These are phyloP conservation scores for Pichia heedii DNA, from an alignment of 805 yeast genomes.

Conservation along the genomic window DNA sequence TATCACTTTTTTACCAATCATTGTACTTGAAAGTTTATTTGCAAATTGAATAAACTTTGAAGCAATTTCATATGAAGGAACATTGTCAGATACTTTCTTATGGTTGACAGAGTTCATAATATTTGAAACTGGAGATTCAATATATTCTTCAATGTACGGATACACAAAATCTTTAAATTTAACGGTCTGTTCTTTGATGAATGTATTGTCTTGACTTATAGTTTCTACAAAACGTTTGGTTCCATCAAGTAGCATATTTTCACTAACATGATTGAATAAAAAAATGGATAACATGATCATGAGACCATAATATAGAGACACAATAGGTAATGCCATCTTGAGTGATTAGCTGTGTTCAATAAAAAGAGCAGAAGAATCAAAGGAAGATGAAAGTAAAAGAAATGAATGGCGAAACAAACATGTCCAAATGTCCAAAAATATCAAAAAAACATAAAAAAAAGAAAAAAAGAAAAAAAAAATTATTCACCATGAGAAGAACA, in stretches of 20 bases:
- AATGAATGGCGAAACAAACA: not conserved
- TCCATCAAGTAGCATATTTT: slow-evolving; percentile 2
- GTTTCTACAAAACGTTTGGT: not conserved
- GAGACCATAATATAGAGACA: slow-evolving; percentile 4
- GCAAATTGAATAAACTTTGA: not conserved
- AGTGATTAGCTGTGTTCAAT: too few species aligned
- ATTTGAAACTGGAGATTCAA: not conserved
- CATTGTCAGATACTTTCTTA: not conserved
- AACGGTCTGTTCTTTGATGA: not conserved
- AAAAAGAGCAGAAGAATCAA: not conserved
- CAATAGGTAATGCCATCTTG: slow-evolving; percentile 4
- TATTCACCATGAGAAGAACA: not conserved
- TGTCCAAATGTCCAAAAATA: too few species aligned
- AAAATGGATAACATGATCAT: slow-evolving; percentile 2
- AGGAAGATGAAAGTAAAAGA: not conserved
- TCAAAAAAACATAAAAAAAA: too few species aligned
- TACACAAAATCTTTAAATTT: not conserved
- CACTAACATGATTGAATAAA: slow-evolving; percentile 1
- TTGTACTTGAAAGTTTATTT: not conserved
- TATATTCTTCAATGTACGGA: not conserved
- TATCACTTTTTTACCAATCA: not conserved
- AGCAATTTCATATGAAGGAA: not conserved
- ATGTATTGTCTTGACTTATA: not conserved
- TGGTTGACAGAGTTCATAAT: not conserved
- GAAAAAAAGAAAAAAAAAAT: too few species aligned